Conservation (phyloP, 2,329 filamentous ascomycete species). For the Fusarium sambucinum region DNA sequence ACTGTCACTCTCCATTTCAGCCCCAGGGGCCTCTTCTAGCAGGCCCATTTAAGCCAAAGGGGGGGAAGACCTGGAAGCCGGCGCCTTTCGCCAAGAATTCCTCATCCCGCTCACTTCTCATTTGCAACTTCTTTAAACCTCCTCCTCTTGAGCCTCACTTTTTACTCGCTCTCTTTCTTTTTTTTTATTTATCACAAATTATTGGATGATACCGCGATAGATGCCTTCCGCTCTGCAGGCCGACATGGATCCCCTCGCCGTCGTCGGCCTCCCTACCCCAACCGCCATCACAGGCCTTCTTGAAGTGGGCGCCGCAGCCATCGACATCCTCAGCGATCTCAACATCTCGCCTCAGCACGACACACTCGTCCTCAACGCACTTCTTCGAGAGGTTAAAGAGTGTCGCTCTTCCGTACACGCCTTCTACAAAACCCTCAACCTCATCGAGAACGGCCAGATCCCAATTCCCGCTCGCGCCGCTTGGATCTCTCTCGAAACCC, state of each 20-base stretch:
- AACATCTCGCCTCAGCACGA: slow-evolving; percentile 48
- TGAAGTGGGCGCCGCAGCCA: slow-evolving; percentile 52
- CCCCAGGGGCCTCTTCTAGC: not conserved
- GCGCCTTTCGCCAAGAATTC: not conserved
- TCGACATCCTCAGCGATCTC: slow-evolving; percentile 53
- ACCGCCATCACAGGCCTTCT: slow-evolving; percentile 55
- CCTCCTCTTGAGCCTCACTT: not conserved
- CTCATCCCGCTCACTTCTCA: not conserved
- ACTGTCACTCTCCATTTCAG: not conserved
- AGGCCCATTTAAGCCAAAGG: not conserved
- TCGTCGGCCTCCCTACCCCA: slow-evolving; percentile 51
- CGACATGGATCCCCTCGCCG: slow-evolving; percentile 36
- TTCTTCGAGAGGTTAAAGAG: slow-evolving; percentile 54
- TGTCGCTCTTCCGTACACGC: slow-evolving; percentile 55
- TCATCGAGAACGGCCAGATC: slow-evolving; percentile 51
- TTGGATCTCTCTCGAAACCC: slow-evolving; percentile 53
- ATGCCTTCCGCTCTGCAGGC: slow-evolving; percentile 43
- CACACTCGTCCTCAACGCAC: slow-evolving; percentile 48
- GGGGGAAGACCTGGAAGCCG: not conserved
- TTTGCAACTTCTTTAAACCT: not conserved
- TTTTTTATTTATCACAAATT: not conserved
- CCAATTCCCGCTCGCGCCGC: slow-evolving; percentile 53
- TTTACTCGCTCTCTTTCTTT: not conserved
- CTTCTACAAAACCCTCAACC: slow-evolving; percentile 52
- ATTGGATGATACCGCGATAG: slow-evolving; percentile 33